Evolutionary conservation across 208 protist species (phyloP), one percentile per base, ranked within the genome.

Genomic region (Wallacemonas sp.): DNA sequence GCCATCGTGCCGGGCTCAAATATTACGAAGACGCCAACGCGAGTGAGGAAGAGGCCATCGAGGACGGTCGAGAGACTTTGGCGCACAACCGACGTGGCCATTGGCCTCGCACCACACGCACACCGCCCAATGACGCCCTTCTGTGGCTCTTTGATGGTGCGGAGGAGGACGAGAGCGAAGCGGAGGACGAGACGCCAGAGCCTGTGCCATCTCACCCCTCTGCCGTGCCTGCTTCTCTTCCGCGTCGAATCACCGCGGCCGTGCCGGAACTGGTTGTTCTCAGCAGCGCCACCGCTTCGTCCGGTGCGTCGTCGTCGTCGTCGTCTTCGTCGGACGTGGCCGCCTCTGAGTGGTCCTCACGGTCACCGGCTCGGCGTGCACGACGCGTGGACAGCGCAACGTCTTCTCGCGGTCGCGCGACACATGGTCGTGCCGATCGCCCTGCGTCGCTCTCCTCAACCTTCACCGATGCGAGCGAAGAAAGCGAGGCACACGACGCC

Each of bases 21-120:
- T 79, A 70, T 57, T 77, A 74, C 41, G 74, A 79, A 38, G 65
- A 84, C 12, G 78, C 78, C 1, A 71, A 84, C 49, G 54, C 38
- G 20, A 78, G 71, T 28, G 57, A 70, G 18, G 52, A 12, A 36
- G 67, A 70, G 10, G 45, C 32, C 25, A 62, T 66, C 11, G 57
- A 64, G 38, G 36, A 41, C 36, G 36, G 36, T 14, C 36, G 36
- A 41, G 36, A 41, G 36, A 14, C 14, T 7, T 16, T 14, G 36
- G 36, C 36, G 7, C 10, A 41, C 36, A 14, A 14, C 36, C 7
- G 36, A 41, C 36, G 10, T 16, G 36, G 36, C 14, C 36, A 14
- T 16, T 41, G 10, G 7, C 36, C 10, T 16, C 36, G 57, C 33
- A 5, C 25, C 4, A 12, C 33, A 10, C 52, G 29, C 1, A 3